phyloP scores from a whole-genome alignment of 148 eudicot genomes.

The Diospyros lotus region DNA sequence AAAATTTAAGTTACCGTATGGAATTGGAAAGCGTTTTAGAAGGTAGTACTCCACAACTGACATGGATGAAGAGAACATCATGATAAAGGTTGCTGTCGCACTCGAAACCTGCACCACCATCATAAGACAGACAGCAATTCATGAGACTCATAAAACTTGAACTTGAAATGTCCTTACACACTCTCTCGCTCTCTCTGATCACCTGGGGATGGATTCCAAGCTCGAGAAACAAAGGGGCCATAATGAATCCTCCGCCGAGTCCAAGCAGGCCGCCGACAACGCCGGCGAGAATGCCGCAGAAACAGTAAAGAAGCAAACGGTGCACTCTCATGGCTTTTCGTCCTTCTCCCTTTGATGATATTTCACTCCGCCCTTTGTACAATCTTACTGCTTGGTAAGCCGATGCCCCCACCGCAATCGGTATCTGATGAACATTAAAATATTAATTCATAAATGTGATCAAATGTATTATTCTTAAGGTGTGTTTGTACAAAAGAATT shows the following conservation, averaged over 20 bases:
- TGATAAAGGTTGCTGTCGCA: slow-evolving; percentile 70
- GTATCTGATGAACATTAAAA: slow-evolving; percentile 26
- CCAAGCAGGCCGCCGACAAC: slow-evolving; percentile 74
- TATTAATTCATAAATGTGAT: too few species aligned
- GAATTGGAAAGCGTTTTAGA: slow-evolving; percentile 56
- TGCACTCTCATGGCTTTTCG: slow-evolving; percentile 26
- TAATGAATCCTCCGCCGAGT: slow-evolving; percentile 66
- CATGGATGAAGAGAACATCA: slow-evolving; percentile 70
- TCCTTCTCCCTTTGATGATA: slow-evolving; percentile 45
- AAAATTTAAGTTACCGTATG: slow-evolving; percentile 44
- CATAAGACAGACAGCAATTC: neutral
- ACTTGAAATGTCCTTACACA: neutral
- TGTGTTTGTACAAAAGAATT: too few species aligned
- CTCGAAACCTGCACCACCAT: slow-evolving; percentile 46
- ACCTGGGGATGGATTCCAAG: slow-evolving; percentile 76
- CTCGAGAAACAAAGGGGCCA: slow-evolving; percentile 63
- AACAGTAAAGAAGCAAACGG: slow-evolving; percentile 39
- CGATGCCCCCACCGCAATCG: slow-evolving; percentile 52
- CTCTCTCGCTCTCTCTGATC: too few species aligned
- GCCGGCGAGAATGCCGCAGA: slow-evolving; percentile 51
- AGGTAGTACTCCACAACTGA: slow-evolving; percentile 68
- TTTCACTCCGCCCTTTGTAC: slow-evolving; percentile 49
- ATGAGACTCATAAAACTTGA: neutral
- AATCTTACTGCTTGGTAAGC: slow-evolving; percentile 47
- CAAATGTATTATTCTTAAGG: too few species aligned